These are phyloP conservation scores for Candida peoriensis DNA, from an alignment of 805 yeast species.

Conservation along the genomic window DNA sequence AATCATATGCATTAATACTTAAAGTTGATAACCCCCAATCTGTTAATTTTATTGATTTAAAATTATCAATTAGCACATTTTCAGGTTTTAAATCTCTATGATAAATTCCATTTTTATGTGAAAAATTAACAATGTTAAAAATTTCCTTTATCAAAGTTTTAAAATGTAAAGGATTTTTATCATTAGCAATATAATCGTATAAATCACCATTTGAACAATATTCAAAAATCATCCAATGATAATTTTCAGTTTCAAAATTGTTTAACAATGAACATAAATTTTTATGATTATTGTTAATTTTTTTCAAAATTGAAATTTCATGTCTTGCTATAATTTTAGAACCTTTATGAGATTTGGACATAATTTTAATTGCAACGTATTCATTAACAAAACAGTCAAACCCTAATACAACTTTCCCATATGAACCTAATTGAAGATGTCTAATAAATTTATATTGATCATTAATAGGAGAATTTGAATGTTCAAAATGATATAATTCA, in stretches of 20 bases:
- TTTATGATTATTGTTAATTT: conserved; percentile 29
- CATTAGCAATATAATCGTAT: conserved; percentile 43
- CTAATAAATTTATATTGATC: conserved; percentile 6
- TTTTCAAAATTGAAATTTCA: conserved; percentile 40
- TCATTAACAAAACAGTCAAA: conserved; percentile 28
- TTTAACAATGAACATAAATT: conserved; percentile 57
- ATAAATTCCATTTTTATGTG: conserved; percentile 55
- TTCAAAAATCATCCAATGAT: conserved; percentile 56
- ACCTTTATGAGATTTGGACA: conserved; percentile 39
- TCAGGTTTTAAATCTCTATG: conserved; percentile 77
- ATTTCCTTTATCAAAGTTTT: conserved; percentile 44
- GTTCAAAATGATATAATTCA: conserved; percentile 8
- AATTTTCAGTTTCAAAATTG: conserved; percentile 47
- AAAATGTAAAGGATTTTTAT: conserved; percentile 24
- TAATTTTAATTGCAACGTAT: conserved; percentile 51
- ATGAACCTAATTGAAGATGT: conserved; percentile 40
- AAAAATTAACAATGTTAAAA: conserved; percentile 43
- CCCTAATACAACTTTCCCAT: conserved; percentile 57
- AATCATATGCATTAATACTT: conserved; percentile 25
- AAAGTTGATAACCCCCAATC: conserved; percentile 70
- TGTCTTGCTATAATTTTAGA: conserved; percentile 44
- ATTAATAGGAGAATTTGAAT: not conserved
- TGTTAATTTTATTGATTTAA: conserved; percentile 55
- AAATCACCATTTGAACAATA: conserved; percentile 64
- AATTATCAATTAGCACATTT: conserved; percentile 49